Evolutionary conservation across 805 yeast species (phyloP).

Genomic region (Teunomyces stri): DNA sequence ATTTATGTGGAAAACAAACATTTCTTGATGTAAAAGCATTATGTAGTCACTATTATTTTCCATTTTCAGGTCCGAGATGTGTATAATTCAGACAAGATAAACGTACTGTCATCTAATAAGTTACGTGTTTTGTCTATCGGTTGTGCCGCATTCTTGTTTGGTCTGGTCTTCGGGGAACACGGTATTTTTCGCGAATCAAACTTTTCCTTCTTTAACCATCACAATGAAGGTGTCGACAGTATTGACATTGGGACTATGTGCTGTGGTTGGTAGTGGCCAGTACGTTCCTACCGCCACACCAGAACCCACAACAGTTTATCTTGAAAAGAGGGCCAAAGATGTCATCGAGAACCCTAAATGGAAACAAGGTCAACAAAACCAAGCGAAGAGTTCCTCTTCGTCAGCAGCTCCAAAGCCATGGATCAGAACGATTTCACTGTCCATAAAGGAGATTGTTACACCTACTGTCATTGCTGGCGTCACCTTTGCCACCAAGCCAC

Average conservation of each 20-base stretch:
- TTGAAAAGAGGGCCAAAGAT: constrained; percentile 29
- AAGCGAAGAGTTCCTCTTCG: constrained; percentile 6
- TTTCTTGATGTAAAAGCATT: constrained; percentile 1
- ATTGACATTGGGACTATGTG: constrained; percentile 10
- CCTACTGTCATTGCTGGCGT: constrained; percentile 66
- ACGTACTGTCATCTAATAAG: too few relatives aligned
- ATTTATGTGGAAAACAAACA: constrained; percentile 21
- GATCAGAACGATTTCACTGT: constrained; percentile 65
- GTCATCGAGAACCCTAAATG: constrained; percentile 30
- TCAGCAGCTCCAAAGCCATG: constrained; percentile 53
- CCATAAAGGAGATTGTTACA: constrained; percentile 52
- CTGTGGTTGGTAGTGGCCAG: constrained; percentile 1
- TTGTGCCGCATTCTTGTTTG: not conserved
- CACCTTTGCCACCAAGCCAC: constrained; percentile 67
- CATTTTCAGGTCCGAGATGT: too few relatives aligned
- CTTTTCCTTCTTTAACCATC: not conserved
- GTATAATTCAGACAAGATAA: too few relatives aligned
- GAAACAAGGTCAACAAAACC: constrained; percentile 18
- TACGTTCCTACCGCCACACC: constrained; percentile 1
- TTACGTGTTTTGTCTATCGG: too few relatives aligned
- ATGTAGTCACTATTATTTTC: not conserved
- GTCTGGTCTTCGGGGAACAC: not conserved
- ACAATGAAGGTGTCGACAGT: constrained; percentile 13
- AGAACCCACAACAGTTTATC: constrained; percentile 11
- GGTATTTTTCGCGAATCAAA: constrained; percentile 3